Evolutionary conservation across 2,329 filamentous ascomycete genomes (phyloP).

Genomic region (Alternaria ventricosa): DNA sequence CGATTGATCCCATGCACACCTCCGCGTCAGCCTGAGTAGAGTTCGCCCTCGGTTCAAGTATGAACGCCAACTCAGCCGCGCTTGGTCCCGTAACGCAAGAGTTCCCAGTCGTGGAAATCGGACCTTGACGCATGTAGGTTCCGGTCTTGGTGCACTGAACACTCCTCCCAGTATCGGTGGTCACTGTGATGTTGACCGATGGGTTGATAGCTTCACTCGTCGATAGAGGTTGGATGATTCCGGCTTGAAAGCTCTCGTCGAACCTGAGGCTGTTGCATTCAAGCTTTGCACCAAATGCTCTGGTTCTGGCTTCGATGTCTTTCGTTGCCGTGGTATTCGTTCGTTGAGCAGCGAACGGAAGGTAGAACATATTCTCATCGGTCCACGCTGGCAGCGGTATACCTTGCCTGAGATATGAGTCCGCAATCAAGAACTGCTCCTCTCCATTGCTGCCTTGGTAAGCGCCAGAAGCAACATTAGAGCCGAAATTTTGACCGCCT

Average conservation of each 20-base stretch:
- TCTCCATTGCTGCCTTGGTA: slow-evolving; percentile 31
- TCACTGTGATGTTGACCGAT: not conserved
- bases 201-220: not conserved
- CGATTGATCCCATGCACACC: slow-evolving; percentile 27
- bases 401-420: slow-evolving; percentile 55
- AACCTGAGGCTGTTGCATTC: not conserved
- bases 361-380: slow-evolving; percentile 54
- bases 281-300: slow-evolving; percentile 35
- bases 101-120: not conserved
- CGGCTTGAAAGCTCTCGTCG: not conserved
- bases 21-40: slow-evolving; percentile 24
- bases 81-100: slow-evolving; percentile 8
- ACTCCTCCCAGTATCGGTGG: not conserved
- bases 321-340: not conserved
- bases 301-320: slow-evolving; percentile 33
- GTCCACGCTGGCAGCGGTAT: slow-evolving; percentile 61
- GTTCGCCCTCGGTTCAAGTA: slow-evolving; percentile 15
- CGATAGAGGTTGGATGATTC: not conserved
- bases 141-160: not conserved
- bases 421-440: slow-evolving; percentile 52
- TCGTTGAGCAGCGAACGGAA: slow-evolving; percentile 48
- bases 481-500: not conserved
- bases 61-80: slow-evolving; percentile 21
- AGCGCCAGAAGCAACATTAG: slow-evolving; percentile 23
- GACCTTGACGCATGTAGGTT: not conserved